phyloP scores from a whole-genome alignment of 2,329 filamentous ascomycete species.

The Alternaria novae-zelandiae region DNA sequence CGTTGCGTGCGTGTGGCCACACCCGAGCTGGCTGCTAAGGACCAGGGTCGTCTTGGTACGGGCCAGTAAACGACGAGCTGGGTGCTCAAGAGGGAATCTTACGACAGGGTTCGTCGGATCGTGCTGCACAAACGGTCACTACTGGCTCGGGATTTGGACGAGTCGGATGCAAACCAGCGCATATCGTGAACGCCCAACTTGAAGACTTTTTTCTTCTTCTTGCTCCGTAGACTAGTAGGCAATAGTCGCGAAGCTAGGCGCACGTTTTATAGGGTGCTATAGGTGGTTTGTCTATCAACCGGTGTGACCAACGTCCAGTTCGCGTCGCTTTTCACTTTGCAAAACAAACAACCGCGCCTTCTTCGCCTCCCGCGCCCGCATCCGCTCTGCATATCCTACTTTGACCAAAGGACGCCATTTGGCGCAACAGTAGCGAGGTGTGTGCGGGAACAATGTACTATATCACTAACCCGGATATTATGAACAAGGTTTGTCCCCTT shows the following conservation, averaged over 20 bases:
- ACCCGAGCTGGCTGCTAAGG: background rate
- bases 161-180: slow-evolving; percentile 12
- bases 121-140: background rate
- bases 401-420: slow-evolving; percentile 1
- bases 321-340: background rate
- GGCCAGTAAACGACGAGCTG: background rate
- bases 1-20: slow-evolving; percentile 1
- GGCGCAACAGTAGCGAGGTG: slow-evolving; percentile 7
- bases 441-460: slow-evolving; percentile 21
- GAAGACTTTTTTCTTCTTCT: background rate
- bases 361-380: background rate
- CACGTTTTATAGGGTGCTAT: background rate
- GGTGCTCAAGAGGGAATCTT: background rate
- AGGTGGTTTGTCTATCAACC: background rate
- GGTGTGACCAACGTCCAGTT: no score
- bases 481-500: slow-evolving; percentile 26
- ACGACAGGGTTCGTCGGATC: background rate
- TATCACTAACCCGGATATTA: slow-evolving; percentile 31
- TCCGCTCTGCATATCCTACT: slow-evolving; percentile 1
- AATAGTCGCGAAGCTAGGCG: background rate
- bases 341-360: background rate
- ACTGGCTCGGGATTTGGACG: slow-evolving; percentile 2
- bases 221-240: slow-evolving; percentile 4
- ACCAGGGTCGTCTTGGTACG: background rate
- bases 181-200: background rate